Conservation (phyloP, 2,329 filamentous ascomycete species). For the Kalaharituber pfeilii region DNA sequence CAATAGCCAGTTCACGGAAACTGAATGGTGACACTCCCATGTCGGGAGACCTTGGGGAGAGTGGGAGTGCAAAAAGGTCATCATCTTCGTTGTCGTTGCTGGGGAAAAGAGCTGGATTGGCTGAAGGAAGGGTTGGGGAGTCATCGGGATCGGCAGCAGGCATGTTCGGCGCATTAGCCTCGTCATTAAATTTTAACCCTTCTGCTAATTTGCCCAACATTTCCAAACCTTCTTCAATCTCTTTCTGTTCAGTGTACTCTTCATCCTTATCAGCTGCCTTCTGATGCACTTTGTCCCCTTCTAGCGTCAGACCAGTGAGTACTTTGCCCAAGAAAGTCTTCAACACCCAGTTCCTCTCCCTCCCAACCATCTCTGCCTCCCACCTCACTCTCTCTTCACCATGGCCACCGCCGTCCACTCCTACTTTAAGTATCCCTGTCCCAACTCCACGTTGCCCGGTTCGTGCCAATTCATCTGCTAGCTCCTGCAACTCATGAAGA, state of each 20-base stretch:
- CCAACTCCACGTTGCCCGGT: constrained; percentile 17
- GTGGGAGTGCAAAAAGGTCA: constrained; percentile 69
- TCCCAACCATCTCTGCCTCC: constrained; percentile 19
- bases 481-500: constrained; percentile 14
- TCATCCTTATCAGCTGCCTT: constrained; percentile 8
- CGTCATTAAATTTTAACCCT: constrained; percentile 5
- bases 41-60: constrained; percentile 73
- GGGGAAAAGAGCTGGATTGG: not conserved
- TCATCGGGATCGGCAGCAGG: not conserved
- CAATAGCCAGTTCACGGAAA: constrained; percentile 4
- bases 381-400: constrained; percentile 17
- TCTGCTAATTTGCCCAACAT: constrained; percentile 1
- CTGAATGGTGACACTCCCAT: constrained; percentile 66
- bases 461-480: constrained; percentile 15
- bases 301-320: not conserved
- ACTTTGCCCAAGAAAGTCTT: constrained; percentile 9
- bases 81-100: constrained; percentile 45
- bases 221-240: constrained; percentile 7
- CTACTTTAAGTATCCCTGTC: constrained; percentile 34
- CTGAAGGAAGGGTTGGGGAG: not conserved
- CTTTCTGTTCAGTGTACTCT: constrained; percentile 4
- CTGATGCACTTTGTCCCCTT: not conserved
- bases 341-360: constrained; percentile 17
- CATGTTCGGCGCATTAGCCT: not conserved
- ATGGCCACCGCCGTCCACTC: constrained; percentile 32